These are phyloP conservation scores for Collybia sp. DNA, from an alignment of 768 basidiomycete species.

Conservation along the genomic window DNA sequence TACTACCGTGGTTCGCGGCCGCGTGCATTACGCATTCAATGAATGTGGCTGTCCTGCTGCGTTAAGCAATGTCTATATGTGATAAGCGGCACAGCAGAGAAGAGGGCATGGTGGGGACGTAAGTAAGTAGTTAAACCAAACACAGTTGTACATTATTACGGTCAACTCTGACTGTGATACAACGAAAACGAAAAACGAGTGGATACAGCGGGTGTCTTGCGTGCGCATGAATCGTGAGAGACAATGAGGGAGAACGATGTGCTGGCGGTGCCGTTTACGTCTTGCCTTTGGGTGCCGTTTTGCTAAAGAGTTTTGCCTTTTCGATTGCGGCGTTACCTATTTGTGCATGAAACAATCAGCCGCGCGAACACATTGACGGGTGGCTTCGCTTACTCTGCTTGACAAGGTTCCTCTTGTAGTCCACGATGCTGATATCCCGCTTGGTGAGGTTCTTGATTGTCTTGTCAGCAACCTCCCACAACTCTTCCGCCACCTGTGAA, in stretches of 20 bases:
- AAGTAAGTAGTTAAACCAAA: too few species aligned
- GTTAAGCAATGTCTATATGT: too few species aligned
- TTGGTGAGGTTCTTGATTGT: conserved; percentile 91
- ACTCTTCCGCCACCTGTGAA: conserved; percentile 95
- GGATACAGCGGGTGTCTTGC: too few species aligned
- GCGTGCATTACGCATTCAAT: too few species aligned
- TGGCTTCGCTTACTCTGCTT: conserved; percentile 58
- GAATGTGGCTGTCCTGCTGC: too few species aligned
- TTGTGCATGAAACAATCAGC: not conserved
- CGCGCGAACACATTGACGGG: conserved; percentile 3
- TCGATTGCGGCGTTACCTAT: conserved; percentile 82
- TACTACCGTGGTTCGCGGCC: too few species aligned
- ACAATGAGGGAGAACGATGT: too few species aligned
- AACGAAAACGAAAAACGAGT: too few species aligned
- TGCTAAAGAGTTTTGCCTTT: conserved; percentile 91
- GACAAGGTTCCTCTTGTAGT: conserved; percentile 88
- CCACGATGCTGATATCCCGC: conserved; percentile 84
- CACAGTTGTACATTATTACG: too few species aligned
- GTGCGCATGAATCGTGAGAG: not conserved
- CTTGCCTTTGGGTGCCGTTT: conserved; percentile 69
- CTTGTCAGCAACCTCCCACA: conserved; percentile 97
- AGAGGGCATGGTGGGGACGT: too few species aligned
- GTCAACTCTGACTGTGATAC: too few species aligned
- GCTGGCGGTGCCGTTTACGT: conserved; percentile 30
- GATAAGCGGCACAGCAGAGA: too few species aligned